Conservation (phyloP, 305 asterid species). For the Petunia hybrid region DNA sequence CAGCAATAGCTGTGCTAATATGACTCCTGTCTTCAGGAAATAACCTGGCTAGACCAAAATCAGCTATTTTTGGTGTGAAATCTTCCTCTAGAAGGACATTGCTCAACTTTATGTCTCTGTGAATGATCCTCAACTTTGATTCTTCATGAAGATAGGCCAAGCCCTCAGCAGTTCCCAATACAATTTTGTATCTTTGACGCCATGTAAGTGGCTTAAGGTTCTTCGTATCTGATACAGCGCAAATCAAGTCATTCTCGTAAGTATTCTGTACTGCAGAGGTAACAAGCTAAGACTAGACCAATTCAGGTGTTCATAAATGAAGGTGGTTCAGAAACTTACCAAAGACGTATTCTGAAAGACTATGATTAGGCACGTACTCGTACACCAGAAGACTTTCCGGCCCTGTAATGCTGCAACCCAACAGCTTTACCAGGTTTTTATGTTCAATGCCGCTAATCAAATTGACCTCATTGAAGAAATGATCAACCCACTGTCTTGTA, state of each 20-base stretch:
- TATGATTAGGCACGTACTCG: slow-evolving; percentile 64
- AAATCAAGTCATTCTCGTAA: slow-evolving; percentile 22
- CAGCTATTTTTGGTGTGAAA: slow-evolving; percentile 67
- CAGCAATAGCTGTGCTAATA: slow-evolving; percentile 70
- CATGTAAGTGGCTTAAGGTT: slow-evolving; percentile 52
- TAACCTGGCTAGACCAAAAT: slow-evolving; percentile 70
- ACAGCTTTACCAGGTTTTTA: slow-evolving; percentile 61
- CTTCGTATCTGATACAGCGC: slow-evolving; percentile 47
- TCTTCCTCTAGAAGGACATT: slow-evolving; percentile 64
- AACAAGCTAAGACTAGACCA: background rate
- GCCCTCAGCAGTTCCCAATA: slow-evolving; percentile 67
- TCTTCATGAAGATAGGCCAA: slow-evolving; percentile 67
- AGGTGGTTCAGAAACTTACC: slow-evolving; percentile 42
- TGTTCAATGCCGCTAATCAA: slow-evolving; percentile 65
- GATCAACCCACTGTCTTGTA: slow-evolving; percentile 72
- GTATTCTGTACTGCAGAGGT: background rate
- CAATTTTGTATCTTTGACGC: slow-evolving; percentile 53
- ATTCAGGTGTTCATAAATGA: background rate
- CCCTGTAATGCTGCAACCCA: slow-evolving; percentile 81
- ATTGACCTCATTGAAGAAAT: slow-evolving; percentile 75
- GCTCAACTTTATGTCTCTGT: slow-evolving; percentile 69
- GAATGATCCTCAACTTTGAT: slow-evolving; percentile 59
- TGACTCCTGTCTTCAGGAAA: slow-evolving; percentile 65
- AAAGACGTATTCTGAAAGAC: slow-evolving; percentile 61
- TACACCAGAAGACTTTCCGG: slow-evolving; percentile 78